phyloP scores from a whole-genome alignment of 2,329 filamentous ascomycete species.

The Truncatella angustata region DNA sequence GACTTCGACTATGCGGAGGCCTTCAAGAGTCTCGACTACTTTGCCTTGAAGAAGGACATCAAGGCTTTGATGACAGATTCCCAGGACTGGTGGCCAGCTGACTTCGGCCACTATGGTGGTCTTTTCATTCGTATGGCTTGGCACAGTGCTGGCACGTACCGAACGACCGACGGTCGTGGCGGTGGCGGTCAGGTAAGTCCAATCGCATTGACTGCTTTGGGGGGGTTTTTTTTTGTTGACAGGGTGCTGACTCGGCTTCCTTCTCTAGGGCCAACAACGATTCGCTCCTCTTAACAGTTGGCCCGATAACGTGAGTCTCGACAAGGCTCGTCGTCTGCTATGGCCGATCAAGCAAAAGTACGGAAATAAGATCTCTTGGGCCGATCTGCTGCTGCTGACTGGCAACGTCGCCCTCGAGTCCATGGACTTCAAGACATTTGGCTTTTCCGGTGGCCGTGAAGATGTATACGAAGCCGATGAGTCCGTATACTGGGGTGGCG shows the following conservation, averaged over 20 bases:
- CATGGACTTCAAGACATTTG: slow-evolving; percentile 72
- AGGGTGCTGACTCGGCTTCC: neutral
- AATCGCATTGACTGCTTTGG: too few relatives aligned
- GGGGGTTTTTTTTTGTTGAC: neutral
- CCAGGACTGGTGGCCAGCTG: slow-evolving; percentile 79
- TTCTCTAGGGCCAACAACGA: slow-evolving; percentile 64
- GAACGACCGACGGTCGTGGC: slow-evolving; percentile 71
- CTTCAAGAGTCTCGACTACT: slow-evolving; percentile 71
- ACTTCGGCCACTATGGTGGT: slow-evolving; percentile 79
- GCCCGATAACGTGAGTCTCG: slow-evolving; percentile 75
- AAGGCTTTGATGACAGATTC: slow-evolving; percentile 72
- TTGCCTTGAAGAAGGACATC: slow-evolving; percentile 72
- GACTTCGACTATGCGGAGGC: slow-evolving; percentile 72
- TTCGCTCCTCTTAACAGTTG: slow-evolving; percentile 81
- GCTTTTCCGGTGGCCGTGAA: slow-evolving; percentile 69
- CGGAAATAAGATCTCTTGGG: slow-evolving; percentile 79
- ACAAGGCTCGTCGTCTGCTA: slow-evolving; percentile 77
- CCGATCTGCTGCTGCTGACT: slow-evolving; percentile 68
- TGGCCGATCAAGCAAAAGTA: slow-evolving; percentile 87
- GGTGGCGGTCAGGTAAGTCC: slow-evolving; percentile 54
- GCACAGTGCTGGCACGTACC: slow-evolving; percentile 79
- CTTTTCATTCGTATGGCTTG: slow-evolving; percentile 80
- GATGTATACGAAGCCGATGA: slow-evolving; percentile 77
- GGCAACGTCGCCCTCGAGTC: slow-evolving; percentile 76
- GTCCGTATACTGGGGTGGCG: slow-evolving; percentile 74